Evolutionary conservation across 2,329 filamentous ascomycete species (phyloP), one percentile per base, ranked within the genome.

Genomic region (Scolecobasidium constrictum): DNA sequence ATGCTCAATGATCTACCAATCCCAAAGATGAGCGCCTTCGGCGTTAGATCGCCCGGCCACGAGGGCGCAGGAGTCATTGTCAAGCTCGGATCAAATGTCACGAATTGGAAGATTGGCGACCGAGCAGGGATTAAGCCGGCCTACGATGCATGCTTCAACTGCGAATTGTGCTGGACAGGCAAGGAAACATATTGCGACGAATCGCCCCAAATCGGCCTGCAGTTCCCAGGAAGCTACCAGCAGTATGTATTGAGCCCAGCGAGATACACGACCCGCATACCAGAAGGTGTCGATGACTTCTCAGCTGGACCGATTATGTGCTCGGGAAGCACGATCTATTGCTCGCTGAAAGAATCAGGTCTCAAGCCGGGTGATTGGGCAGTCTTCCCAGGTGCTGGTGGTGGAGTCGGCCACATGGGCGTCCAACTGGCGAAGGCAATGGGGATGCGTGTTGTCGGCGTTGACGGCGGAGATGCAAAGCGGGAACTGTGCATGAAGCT

Each of bases 221-320:
- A 53, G 38, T 58, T 40, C 13, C 31, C 21, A 5, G 67, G 73
- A 1, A 71, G 71, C 1, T 79, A 77, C 53, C 70, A 76, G 55
- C 71, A 79, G 53, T 80, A 79, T 52, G 58, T 78, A 28, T 62
- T 67, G 11, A 69, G 66, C 1, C 74, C 75, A 1, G 73, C 72
- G 12, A 63, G 63, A 34, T 76, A 75, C 50, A 72, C 71, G 0
- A 66, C 65, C 0, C 61, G 66, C 16, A 76, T 78, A 43, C 75
- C 73, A 0, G 69, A 77, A 23, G 71, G 67, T 1, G 66, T 78
- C 0, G 56, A 60, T 0, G 73, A 76, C 46, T 67, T 71, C 47
- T 50, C 69, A 11, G 72, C 74, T 2, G 76, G 64, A 0, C 73
- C 72, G 1, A 65, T 76, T 40, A 73, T 76, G 69, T 76, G 72